A percentile compares a stretch with the other conserved stretches of the same genome.
phyloP scores from a whole-genome alignment of 2,329 filamentous ascomycete species.

The Septoria linicola region DNA sequence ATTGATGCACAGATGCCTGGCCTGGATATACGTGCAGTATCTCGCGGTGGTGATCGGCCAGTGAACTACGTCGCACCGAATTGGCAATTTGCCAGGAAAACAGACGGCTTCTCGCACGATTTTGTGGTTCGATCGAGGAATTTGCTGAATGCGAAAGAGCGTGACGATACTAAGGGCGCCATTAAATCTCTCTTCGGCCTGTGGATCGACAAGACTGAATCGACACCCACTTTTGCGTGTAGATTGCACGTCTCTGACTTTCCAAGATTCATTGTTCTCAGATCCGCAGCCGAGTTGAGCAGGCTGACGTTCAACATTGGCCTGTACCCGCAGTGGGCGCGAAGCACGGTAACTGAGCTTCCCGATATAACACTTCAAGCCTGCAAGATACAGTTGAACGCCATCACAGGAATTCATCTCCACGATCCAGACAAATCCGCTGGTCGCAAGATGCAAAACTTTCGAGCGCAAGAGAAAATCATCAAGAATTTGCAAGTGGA shows the following conservation, averaged over 20 bases:
- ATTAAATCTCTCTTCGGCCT: constrained; percentile 1
- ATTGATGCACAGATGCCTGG: background rate
- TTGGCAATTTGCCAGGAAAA: background rate
- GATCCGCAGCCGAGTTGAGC: background rate
- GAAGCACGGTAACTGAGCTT: background rate
- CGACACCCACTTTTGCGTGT: background rate
- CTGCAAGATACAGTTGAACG: background rate
- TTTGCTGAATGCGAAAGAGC: background rate
- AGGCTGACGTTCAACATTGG: background rate
- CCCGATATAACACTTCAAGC: constrained; percentile 2
- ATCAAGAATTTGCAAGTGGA: background rate
- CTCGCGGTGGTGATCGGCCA: background rate
- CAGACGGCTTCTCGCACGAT: background rate
- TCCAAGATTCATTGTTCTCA: background rate
- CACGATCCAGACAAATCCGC: background rate
- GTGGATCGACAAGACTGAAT: constrained; percentile 1
- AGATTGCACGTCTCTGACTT: background rate
- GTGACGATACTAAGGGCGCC: background rate
- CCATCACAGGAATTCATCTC: background rate
- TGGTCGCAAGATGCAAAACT: background rate
- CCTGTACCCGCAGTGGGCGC: constrained; percentile 4
- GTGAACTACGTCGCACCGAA: background rate
- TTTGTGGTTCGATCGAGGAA: background rate
- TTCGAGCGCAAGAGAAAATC: background rate
- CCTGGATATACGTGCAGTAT: background rate